Evolutionary conservation across 2,329 filamentous ascomycete genomes (phyloP).

Genomic region (Claviceps pusilla): DNA sequence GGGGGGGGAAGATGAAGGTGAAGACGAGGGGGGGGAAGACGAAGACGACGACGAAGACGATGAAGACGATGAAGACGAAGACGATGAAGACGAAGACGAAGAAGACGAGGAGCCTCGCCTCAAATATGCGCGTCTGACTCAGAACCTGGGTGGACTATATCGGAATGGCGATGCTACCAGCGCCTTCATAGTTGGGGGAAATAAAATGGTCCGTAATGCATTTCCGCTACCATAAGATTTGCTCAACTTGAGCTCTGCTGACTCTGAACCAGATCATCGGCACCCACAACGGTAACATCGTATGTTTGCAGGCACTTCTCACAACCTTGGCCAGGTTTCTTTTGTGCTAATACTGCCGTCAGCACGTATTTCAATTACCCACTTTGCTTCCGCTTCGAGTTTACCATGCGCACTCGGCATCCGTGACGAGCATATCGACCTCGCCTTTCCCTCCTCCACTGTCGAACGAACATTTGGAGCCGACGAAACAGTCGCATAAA

Average conservation of each 20-base stretch:
- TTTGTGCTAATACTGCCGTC: conserved; percentile 2
- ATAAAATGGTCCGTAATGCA: conserved; percentile 67
- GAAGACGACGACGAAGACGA: conserved; percentile 31
- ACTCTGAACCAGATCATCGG: conserved; percentile 56
- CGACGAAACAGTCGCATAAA: conserved; percentile 22
- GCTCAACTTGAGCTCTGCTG: conserved; percentile 2
- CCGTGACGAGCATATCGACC: conserved; percentile 76
- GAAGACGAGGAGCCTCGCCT: conserved; percentile 89
- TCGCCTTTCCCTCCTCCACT: conserved; percentile 61
- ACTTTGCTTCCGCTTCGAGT: conserved; percentile 66
- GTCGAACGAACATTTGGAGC: conserved; percentile 28
- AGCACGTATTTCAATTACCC: conserved; percentile 79
- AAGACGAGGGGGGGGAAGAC: conserved; percentile 19
- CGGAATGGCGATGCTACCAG: conserved; percentile 92
- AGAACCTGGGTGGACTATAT: conserved; percentile 65
- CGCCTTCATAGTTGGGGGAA: conserved; percentile 74
- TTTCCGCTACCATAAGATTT: conserved; percentile 7
- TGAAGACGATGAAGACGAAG: conserved; percentile 39
- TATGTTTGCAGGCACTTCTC: conserved; percentile 29
- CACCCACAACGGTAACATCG: conserved; percentile 92
- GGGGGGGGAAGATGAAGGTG: conserved; percentile 25
- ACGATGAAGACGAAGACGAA: conserved; percentile 61
- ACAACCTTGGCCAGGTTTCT: background rate
- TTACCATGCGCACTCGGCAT: conserved; percentile 87
- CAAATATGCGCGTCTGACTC: conserved; percentile 82